phyloP scores from a whole-genome alignment of 495 filamentous ascomycete genomes.

The Penicillium chermesinum region DNA sequence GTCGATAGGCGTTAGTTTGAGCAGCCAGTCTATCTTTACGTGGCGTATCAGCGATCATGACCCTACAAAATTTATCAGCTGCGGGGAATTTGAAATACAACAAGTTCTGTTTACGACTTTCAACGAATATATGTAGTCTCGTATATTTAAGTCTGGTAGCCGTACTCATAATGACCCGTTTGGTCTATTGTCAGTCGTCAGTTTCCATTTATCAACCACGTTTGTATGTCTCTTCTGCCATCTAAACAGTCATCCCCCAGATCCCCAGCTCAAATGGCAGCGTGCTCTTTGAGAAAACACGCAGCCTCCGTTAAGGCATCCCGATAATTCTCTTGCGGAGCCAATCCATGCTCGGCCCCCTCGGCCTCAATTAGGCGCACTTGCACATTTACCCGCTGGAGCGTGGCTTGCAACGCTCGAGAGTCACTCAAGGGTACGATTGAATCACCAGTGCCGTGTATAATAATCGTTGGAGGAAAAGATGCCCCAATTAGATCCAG shows the following conservation, averaged over 20 bases:
- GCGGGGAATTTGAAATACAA: not conserved
- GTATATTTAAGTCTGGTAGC: no score
- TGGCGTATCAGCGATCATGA: conserved; percentile 7
- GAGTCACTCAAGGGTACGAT: not conserved
- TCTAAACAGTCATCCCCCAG: no score
- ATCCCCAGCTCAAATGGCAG: not conserved
- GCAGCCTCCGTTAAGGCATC: not conserved
- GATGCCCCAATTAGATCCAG: not conserved
- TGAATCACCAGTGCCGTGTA: not conserved
- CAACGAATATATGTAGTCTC: no score
- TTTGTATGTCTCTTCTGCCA: no score
- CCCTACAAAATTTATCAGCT: not conserved
- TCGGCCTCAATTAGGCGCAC: not conserved
- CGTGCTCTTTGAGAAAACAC: not conserved
- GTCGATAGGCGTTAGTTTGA: conserved; percentile 9
- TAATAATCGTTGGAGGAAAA: not conserved
- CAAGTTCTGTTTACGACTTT: not conserved
- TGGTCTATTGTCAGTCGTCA: no score
- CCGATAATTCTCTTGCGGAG: not conserved
- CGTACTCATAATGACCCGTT: no score
- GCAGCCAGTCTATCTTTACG: conserved; percentile 3
- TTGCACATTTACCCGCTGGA: not conserved
- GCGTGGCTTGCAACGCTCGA: not conserved
- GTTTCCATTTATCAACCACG: no score
- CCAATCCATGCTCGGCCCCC: not conserved